phyloP scores from a whole-genome alignment of 2,329 filamentous ascomycete genomes.

The Geosmithia morbida region DNA sequence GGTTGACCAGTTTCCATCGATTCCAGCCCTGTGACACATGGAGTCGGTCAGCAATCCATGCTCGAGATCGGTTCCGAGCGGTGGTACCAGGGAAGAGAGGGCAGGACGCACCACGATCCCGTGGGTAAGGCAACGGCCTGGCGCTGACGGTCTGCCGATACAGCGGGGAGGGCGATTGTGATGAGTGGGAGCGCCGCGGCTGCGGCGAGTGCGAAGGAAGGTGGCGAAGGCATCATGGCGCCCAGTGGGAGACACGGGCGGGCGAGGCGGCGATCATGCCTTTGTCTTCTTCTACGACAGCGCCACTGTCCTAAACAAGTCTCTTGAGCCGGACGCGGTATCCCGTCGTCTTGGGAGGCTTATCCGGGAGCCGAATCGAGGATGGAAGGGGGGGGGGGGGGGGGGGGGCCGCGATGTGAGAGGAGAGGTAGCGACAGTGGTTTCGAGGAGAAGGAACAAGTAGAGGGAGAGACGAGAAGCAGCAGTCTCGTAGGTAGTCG shows the following conservation, averaged over 20 bases:
- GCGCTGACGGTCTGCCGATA: background rate
- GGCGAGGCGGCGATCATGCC: background rate
- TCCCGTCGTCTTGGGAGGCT: too few relatives aligned
- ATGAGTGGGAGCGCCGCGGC: background rate
- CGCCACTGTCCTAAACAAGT: too few relatives aligned
- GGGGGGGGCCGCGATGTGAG: too few relatives aligned
- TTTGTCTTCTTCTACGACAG: too few relatives aligned
- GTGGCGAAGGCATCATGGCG: background rate
- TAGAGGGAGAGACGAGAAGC: too few relatives aligned
- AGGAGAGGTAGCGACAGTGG: too few relatives aligned
- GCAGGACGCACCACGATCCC: background rate
- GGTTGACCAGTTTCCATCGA: conserved; percentile 60
- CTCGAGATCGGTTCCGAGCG: too few relatives aligned
- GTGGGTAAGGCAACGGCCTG: background rate
- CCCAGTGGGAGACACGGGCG: background rate
- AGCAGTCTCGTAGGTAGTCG: too few relatives aligned
- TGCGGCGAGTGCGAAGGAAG: background rate
- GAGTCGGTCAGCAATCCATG: background rate
- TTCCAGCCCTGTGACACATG: conserved; percentile 33
- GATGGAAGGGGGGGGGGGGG: too few relatives aligned
- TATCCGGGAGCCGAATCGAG: too few relatives aligned
- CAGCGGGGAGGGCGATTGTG: background rate
- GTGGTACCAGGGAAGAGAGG: background rate
- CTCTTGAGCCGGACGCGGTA: too few relatives aligned
- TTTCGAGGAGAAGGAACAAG: too few relatives aligned